A percentile compares a stretch with the other conserved stretches of the same genome.
Conservation (phyloP, 306 rosid genomes). For the Sicyos baderoa region DNA sequence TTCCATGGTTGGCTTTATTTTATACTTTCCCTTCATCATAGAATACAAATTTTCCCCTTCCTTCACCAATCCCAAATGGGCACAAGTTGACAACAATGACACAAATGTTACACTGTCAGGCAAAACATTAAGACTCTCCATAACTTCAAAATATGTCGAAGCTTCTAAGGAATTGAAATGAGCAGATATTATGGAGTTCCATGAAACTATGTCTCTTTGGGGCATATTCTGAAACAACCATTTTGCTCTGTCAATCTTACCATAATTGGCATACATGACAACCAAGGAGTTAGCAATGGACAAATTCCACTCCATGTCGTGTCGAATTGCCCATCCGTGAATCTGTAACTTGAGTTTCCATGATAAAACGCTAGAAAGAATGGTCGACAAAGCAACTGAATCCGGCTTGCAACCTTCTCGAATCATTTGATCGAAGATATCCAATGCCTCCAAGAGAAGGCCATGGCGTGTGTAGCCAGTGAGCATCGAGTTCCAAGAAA, state of each 20-base stretch:
- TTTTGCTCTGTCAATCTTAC: slow-evolving; percentile 40
- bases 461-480: slow-evolving; percentile 59
- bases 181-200: slow-evolving; percentile 83
- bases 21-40: slow-evolving; percentile 53
- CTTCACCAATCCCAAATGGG: slow-evolving; percentile 50
- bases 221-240: slow-evolving; percentile 62
- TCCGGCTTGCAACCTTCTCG: slow-evolving; percentile 51
- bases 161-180: slow-evolving; percentile 44
- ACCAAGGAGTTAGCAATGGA: slow-evolving; percentile 68
- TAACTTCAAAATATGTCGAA: slow-evolving; percentile 47
- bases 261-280: slow-evolving; percentile 46
- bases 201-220: slow-evolving; percentile 63
- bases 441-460: slow-evolving; percentile 46
- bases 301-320: slow-evolving; percentile 50
- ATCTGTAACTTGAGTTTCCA: slow-evolving; percentile 42
- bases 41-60: slow-evolving; percentile 57
- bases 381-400: slow-evolving; percentile 45
- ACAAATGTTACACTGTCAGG: slow-evolving; percentile 75
- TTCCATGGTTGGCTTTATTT: slow-evolving; percentile 65
- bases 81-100: slow-evolving; percentile 63
- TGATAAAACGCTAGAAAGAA: slow-evolving; percentile 37
- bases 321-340: slow-evolving; percentile 71
- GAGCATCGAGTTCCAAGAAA: slow-evolving; percentile 89
- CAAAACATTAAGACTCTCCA: slow-evolving; percentile 42
- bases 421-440: slow-evolving; percentile 45